Evolutionary conservation across 495 filamentous ascomycete species (phyloP), one percentile per base, ranked within the genome.

Genomic region (Tuber aestivum): DNA sequence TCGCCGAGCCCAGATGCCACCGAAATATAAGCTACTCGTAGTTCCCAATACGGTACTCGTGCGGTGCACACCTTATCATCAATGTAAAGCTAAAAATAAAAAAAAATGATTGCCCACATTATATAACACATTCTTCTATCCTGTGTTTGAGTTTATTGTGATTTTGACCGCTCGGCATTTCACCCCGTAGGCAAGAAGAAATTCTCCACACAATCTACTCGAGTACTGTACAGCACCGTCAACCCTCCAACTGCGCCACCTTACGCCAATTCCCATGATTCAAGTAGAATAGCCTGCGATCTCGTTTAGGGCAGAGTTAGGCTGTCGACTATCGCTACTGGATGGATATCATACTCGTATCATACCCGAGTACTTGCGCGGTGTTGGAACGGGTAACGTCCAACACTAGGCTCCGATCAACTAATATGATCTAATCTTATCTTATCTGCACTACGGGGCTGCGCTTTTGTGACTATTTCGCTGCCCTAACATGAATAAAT

Each of bases 361-460:
- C 38, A 3, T 40, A 40, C 38, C 7, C 38, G 38, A 40, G 38
- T 40, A 3, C 38, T 40, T 7, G 2, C 7, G 38, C 38, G 38
- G 38, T 40, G 38, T 40, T 40, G 38, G 7, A 3, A 40, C 38
- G 7, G 38, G 38, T 7, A 45, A n/a, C 8, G 21, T 6, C 48
- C 48, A 35, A 0, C 27, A 10, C 27, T 16, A 32, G 27, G 27
- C 27, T 65, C 35, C 27, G n/a, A 12, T 65, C 35, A 65, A 35
- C 56, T 65, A 65, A 50, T 50, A 20, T 50, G 21, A 50, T 50
- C 45, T n/a, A 23, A 65, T 65, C 56, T 65, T 61, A 61, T 61
- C n/a, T 61, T 35, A 65, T 65, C 27, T 16, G 32, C 12, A 12
- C 16, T 20, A 0, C n/a, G 35, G 27, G 0, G 27, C 4, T 18